These are phyloP conservation scores for Scleroderma citrinum DNA, from an alignment of 768 basidiomycete genomes.

Conservation along the genomic window DNA sequence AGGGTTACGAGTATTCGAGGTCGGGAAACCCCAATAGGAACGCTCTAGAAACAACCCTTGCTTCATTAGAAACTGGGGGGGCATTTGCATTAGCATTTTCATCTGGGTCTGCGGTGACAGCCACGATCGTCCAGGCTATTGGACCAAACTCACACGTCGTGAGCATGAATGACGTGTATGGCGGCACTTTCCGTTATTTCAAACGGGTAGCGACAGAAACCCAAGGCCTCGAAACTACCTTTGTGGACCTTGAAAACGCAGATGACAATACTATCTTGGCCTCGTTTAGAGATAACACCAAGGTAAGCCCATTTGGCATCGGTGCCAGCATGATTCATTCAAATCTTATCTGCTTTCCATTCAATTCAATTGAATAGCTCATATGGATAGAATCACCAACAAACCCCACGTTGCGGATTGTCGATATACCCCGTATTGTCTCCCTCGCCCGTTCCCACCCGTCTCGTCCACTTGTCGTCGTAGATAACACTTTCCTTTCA, in stretches of 20 bases:
- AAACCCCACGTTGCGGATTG: constrained; percentile 86
- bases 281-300: constrained; percentile 72
- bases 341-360: background rate
- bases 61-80: constrained; percentile 73
- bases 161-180: constrained; percentile 90
- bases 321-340: too few species aligned
- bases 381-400: constrained; percentile 96
- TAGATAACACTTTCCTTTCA: constrained; percentile 94
- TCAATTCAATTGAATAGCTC: constrained; percentile 40
- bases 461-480: constrained; percentile 68
- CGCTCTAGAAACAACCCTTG: constrained; percentile 71
- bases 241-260: constrained; percentile 71
- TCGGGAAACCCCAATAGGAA: constrained; percentile 85
- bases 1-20: constrained; percentile 91
- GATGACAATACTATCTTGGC: constrained; percentile 59
- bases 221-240: constrained; percentile 68
- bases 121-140: constrained; percentile 71
- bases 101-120: constrained; percentile 82
- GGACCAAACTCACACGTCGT: constrained; percentile 75
- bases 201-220: constrained; percentile 54
- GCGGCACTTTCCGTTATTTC: constrained; percentile 88
- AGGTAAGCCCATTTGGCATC: constrained; percentile 45
- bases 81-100: constrained; percentile 72
- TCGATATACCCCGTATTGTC: constrained; percentile 72
- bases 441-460: constrained; percentile 58